phyloP scores from a whole-genome alignment of 345 rosid species.

The Leavenworthia alabamica region DNA sequence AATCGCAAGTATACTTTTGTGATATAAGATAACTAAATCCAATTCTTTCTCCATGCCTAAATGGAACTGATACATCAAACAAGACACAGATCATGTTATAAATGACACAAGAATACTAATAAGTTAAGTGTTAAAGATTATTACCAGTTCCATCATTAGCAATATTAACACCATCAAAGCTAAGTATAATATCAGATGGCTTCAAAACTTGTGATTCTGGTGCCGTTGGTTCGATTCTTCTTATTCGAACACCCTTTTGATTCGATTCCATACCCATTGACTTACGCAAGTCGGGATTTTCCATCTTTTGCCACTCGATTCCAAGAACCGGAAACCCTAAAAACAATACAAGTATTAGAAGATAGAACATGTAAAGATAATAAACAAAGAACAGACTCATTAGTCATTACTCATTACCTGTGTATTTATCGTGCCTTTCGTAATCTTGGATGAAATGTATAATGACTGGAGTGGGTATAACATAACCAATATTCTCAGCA shows the following conservation, averaged over 20 bases:
- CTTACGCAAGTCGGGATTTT: constrained; percentile 76
- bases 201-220: constrained; percentile 74
- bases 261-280: constrained; percentile 76
- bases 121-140: too few species aligned
- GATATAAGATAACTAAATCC: constrained; percentile 91
- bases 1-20: constrained; percentile 88
- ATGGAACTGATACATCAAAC: constrained; percentile 57
- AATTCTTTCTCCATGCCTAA: constrained; percentile 92
- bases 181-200: constrained; percentile 80
- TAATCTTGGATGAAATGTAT: constrained; percentile 78
- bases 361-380: not conserved
- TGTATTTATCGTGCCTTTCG: constrained; percentile 78
- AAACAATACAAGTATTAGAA: constrained; percentile 15
- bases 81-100: not conserved
- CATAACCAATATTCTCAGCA: constrained; percentile 90
- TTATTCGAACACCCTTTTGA: constrained; percentile 85
- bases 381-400: constrained; percentile 1
- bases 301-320: constrained; percentile 99
- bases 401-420: constrained; percentile 42
- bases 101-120: too few species aligned
- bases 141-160: constrained; percentile 97
- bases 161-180: constrained; percentile 78
- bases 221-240: constrained; percentile 90
- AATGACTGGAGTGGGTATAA: constrained; percentile 93
- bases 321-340: constrained; percentile 87